Percentiles rank a stretch among this genome's conserved stretches.
Conservation (phyloP, 208 protist genomes). For the Crithidia bombi region DNA sequence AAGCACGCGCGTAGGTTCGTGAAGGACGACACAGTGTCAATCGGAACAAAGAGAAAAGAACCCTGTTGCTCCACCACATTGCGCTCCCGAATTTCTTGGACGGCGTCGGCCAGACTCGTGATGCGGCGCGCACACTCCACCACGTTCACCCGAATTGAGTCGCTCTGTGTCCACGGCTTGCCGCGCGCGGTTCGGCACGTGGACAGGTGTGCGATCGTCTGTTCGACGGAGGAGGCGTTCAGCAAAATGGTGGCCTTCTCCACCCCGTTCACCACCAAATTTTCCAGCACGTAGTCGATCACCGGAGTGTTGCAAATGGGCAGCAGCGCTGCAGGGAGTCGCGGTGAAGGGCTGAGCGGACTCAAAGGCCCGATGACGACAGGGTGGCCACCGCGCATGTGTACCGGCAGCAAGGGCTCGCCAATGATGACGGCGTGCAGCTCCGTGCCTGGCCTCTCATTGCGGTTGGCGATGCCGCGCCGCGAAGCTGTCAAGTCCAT, state of each 20-base stretch:
- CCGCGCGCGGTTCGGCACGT: conserved; percentile 57
- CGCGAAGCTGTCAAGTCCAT: conserved; percentile 22
- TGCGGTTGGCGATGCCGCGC: conserved; percentile 17
- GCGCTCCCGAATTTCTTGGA: conserved; percentile 64
- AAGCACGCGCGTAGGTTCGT: conserved; percentile 67
- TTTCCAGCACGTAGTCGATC: conserved; percentile 91
- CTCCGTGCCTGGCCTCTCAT: conserved; percentile 22
- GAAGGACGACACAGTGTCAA: conserved; percentile 70
- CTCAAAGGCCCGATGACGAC: conserved; percentile 50
- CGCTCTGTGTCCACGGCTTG: conserved; percentile 67
- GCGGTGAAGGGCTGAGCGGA: conserved; percentile 60
- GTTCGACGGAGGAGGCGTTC: conserved; percentile 49
- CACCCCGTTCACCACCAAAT: conserved; percentile 76
- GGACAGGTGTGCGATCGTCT: conserved; percentile 59
- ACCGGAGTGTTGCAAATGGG: conserved; percentile 86
- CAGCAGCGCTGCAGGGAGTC: conserved; percentile 78
- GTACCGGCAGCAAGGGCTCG: conserved; percentile 54
- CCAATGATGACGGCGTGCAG: conserved; percentile 74
- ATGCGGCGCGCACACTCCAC: conserved; percentile 61
- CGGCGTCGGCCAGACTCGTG: conserved; percentile 59
- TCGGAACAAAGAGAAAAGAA: conserved; percentile 82
- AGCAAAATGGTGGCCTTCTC: conserved; percentile 75
- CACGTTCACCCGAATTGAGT: conserved; percentile 72
- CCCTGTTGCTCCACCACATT: conserved; percentile 80
- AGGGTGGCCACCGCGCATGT: conserved; percentile 16